Percentiles rank a stretch among this genome's conserved stretches.
Conservation (phyloP, 768 basidiomycete genomes). For the Phaeotremella fagi region DNA sequence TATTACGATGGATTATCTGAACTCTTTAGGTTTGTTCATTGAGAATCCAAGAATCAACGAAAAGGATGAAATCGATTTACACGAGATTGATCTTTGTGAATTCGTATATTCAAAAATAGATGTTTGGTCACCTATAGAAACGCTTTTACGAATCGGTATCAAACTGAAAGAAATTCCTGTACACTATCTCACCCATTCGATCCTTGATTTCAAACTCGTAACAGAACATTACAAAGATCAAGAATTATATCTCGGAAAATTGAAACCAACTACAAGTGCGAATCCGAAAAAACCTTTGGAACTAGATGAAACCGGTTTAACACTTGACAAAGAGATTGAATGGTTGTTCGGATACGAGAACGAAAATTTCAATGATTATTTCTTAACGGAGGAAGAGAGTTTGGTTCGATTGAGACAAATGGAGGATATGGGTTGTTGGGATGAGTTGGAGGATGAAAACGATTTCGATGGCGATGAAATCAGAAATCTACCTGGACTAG, state of each 20-base stretch:
- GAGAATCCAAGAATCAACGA: conserved; percentile 9
- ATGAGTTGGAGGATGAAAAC: not conserved
- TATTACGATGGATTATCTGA: conserved; percentile 13
- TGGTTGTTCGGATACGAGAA: conserved; percentile 2
- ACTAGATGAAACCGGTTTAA: not conserved
- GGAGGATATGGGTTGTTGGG: not conserved
- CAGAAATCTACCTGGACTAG: too few relatives aligned
- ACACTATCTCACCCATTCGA: conserved; percentile 25
- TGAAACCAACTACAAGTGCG: not conserved
- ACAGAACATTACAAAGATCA: conserved; percentile 1
- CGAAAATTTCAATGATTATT: not conserved
- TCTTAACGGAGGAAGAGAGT: not conserved
- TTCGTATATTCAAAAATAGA: conserved; percentile 10
- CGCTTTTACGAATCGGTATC: conserved; percentile 24
- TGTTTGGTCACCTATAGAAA: conserved; percentile 22
- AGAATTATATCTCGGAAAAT: not conserved
- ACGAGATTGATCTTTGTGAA: conserved; percentile 7
- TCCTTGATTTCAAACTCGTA: not conserved
- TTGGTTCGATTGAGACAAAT: not conserved
- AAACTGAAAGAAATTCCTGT: conserved; percentile 17
- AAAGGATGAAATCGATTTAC: too few relatives aligned
- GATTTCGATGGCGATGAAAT: not conserved
- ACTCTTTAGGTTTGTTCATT: conserved; percentile 12
- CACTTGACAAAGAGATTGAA: conserved; percentile 13
- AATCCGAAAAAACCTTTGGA: not conserved